A percentile compares a stretch with the other conserved stretches of the same genome.
These are phyloP conservation scores for Aquilaria malaccensis DNA, from an alignment of 345 rosid genomes.

Conservation along the genomic window DNA sequence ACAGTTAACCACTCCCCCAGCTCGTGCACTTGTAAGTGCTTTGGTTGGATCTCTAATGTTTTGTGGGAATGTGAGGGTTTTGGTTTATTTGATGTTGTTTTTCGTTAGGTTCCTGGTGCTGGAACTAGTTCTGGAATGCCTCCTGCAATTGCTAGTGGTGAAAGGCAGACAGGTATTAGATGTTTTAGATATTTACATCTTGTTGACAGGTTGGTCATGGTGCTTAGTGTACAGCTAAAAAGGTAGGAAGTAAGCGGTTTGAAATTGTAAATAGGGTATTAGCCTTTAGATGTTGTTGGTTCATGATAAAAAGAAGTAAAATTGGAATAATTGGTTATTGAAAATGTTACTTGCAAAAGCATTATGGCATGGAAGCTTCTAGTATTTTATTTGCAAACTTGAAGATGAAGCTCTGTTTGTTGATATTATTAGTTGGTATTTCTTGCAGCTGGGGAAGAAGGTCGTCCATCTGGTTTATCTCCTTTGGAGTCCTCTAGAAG, in stretches of 20 bases:
- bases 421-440: neutral
- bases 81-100: neutral
- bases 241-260: neutral
- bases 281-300: no score
- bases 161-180: conserved; percentile 52
- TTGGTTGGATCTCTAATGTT: neutral
- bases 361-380: no score
- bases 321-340: no score
- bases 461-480: conserved; percentile 32
- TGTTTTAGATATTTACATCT: neutral
- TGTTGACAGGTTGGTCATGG: neutral
- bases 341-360: no score
- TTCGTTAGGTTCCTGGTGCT: conserved; percentile 54
- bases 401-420: no score
- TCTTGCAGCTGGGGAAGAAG: conserved; percentile 57
- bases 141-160: conserved; percentile 47
- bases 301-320: no score
- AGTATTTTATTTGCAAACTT: no score
- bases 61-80: neutral
- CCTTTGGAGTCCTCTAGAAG: conserved; percentile 71
- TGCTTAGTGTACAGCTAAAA: neutral
- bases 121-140: conserved; percentile 76
- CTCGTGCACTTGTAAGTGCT: conserved; percentile 48
- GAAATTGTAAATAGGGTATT: no score
- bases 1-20: conserved; percentile 71